Conservation (phyloP, 148 eudicot genomes). For the Drosera capensis region DNA sequence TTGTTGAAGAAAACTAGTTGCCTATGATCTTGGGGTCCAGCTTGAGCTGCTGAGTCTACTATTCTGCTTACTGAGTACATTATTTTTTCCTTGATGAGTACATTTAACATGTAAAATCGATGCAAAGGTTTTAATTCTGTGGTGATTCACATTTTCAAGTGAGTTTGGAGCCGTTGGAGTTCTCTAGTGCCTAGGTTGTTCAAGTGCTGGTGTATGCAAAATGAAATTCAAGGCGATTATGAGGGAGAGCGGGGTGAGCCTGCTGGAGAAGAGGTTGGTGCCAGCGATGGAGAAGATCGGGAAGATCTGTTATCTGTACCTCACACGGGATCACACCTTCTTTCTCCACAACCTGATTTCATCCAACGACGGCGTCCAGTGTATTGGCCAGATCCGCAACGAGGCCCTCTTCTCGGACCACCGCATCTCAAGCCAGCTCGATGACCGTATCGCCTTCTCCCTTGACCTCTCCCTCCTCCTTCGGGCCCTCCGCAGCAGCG, state of each 20-base stretch:
- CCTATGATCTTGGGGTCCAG: too few species aligned
- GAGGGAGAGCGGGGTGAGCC: conserved; percentile 61
- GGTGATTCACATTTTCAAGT: too few species aligned
- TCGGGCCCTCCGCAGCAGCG: conserved; percentile 74
- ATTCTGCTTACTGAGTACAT: too few species aligned
- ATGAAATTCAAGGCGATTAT: conserved; percentile 95
- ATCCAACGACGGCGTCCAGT: conserved; percentile 59
- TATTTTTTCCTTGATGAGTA: too few species aligned
- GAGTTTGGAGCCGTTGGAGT: too few species aligned
- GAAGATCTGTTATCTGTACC: conserved; percentile 54
- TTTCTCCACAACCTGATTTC: conserved; percentile 89
- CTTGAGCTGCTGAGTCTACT: too few species aligned
- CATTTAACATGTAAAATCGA: too few species aligned
- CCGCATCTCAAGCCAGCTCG: conserved; percentile 63
- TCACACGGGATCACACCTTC: conserved; percentile 53
- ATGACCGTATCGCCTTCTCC: conserved; percentile 68
- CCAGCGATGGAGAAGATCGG: conserved; percentile 84
- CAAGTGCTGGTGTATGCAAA: too few species aligned
- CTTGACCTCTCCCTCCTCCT: conserved; percentile 70
- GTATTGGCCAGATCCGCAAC: conserved; percentile 54
- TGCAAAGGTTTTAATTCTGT: too few species aligned
- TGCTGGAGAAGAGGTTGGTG: conserved; percentile 61
- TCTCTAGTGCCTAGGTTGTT: too few species aligned
- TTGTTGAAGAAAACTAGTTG: too few species aligned
- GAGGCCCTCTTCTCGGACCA: conserved; percentile 65